Evolutionary conservation across 202 grass and related monocot genomes (phyloP).

Genomic region (Setaria italica): DNA sequence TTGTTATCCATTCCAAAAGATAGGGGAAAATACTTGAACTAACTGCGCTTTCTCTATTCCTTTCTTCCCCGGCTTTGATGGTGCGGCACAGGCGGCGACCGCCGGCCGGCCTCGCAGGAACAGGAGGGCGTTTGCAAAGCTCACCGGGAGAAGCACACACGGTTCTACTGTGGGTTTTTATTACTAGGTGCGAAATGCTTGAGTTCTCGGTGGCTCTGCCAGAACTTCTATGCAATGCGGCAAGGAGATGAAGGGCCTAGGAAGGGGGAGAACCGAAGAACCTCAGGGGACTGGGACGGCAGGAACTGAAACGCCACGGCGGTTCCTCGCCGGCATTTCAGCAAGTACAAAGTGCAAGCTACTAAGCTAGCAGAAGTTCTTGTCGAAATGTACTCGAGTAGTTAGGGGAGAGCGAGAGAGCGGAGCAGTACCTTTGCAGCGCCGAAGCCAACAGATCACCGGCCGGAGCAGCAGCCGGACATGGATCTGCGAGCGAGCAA

Average conservation of each 20-base stretch:
- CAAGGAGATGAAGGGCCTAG: no score
- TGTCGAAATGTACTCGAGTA: not conserved
- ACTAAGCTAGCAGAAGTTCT: not conserved
- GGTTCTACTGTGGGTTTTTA: not conserved
- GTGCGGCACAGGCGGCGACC: not conserved
- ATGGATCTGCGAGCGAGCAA: conserved; percentile 39
- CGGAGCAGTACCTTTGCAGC: conserved; percentile 41
- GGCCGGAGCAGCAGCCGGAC: not conserved
- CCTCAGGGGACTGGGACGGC: not conserved
- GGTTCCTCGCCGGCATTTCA: not conserved
- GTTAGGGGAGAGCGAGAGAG: not conserved
- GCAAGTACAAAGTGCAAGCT: not conserved
- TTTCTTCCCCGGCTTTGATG: conserved; percentile 21
- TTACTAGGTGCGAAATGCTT: not conserved
- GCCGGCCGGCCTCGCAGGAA: not conserved
- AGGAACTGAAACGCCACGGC: not conserved
- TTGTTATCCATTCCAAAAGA: not conserved
- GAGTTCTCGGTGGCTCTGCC: not conserved
- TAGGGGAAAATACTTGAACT: no score
- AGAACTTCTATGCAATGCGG: not conserved
- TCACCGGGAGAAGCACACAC: not conserved
- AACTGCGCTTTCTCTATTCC: not conserved
- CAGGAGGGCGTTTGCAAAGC: not conserved
- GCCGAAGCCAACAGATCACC: not conserved
- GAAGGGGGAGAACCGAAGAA: not conserved